Evolutionary conservation across 129 eudicot species (phyloP).

Genomic region (Centrapalus pauciflorus): DNA sequence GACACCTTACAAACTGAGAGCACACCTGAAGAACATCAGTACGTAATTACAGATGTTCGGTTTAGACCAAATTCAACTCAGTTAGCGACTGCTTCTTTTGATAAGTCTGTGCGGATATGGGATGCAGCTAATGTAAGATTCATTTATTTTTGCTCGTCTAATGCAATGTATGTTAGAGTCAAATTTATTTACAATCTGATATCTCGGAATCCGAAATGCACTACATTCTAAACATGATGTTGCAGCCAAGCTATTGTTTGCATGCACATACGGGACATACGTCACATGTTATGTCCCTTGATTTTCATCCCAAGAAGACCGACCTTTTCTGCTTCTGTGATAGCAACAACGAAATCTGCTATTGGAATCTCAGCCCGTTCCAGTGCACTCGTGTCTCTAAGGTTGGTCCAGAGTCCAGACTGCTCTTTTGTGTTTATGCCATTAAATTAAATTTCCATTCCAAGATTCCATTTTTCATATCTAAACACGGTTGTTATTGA

Average conservation of each 20-base stretch:
- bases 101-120: conserved; percentile 87
- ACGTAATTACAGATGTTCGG: conserved; percentile 78
- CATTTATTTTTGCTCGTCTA: background rate
- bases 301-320: conserved; percentile 96
- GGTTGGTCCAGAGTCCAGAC: conserved; percentile 41
- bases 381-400: conserved; percentile 73
- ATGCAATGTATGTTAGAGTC: background rate
- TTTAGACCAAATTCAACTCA: conserved; percentile 96
- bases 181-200: background rate
- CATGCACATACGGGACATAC: conserved; percentile 74
- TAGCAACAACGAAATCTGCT: conserved; percentile 74
- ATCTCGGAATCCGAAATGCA: background rate
- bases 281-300: conserved; percentile 83
- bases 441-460: background rate
- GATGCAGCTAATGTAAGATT: conserved; percentile 91
- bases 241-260: conserved; percentile 90
- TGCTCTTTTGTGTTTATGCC: background rate
- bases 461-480: conserved; percentile 4
- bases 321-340: conserved; percentile 94
- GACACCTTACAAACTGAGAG: conserved; percentile 79
- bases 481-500: conserved; percentile 3
- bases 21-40: conserved; percentile 91
- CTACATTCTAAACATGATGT: conserved; percentile 7
- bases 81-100: conserved; percentile 88
- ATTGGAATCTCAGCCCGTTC: conserved; percentile 89